phyloP scores from a whole-genome alignment of 805 yeast genomes.

The Kluyveromyces wickerhamii region DNA sequence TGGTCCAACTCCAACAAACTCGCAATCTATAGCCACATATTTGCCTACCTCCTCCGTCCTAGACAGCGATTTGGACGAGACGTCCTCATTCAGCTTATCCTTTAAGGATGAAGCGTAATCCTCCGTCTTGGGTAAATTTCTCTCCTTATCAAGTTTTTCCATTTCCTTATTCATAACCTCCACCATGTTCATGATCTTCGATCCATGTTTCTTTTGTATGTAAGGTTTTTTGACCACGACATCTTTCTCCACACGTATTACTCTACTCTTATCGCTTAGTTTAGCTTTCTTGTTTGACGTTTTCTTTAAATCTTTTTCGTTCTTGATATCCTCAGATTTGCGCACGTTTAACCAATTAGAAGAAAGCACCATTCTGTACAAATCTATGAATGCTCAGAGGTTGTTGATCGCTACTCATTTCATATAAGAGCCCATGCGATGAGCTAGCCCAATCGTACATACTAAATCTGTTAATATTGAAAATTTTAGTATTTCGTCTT shows the following conservation, averaged over 20 bases:
- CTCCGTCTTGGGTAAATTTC: slow-evolving; percentile 3
- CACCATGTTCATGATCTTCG: slow-evolving; percentile 27
- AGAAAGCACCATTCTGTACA: slow-evolving; percentile 30
- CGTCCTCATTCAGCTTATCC: slow-evolving; percentile 13
- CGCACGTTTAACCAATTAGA: slow-evolving; percentile 31
- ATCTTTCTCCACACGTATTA: not conserved
- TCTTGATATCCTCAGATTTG: slow-evolving; percentile 13
- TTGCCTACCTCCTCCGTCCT: slow-evolving; percentile 50
- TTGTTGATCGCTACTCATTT: too few species aligned
- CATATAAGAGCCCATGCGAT: too few species aligned
- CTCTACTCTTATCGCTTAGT: not conserved
- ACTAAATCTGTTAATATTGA: too few species aligned
- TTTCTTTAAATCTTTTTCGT: slow-evolving; percentile 5
- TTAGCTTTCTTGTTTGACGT: not conserved
- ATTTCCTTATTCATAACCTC: slow-evolving; percentile 26
- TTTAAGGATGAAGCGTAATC: slow-evolving; percentile 1
- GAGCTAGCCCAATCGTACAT: too few species aligned
- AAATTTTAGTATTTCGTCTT: too few species aligned
- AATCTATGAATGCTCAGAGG: too few species aligned
- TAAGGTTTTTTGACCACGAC: not conserved
- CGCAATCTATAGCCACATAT: slow-evolving; percentile 83
- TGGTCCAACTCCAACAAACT: slow-evolving; percentile 84
- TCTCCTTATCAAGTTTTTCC: slow-evolving; percentile 14
- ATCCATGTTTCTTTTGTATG: slow-evolving; percentile 7
- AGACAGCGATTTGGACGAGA: slow-evolving; percentile 5